phyloP scores from a whole-genome alignment of 129 eudicot species.

The Cynara cardunculus region DNA sequence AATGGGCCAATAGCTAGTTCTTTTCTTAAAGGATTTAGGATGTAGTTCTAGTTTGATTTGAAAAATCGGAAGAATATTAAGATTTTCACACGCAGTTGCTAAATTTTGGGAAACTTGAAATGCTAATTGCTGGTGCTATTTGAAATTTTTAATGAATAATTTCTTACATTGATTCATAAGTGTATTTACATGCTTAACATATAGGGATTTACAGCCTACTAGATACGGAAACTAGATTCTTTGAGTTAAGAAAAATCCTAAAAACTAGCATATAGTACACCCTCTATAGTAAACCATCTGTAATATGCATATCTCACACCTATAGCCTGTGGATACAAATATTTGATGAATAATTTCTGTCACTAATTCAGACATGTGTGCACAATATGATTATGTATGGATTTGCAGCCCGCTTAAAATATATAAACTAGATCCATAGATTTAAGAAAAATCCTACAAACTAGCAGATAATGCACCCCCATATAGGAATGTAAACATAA shows the following conservation, averaged over 20 bases:
- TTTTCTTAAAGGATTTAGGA: not conserved
- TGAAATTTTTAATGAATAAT: too few species aligned
- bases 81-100: not conserved
- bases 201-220: not conserved
- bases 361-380: not conserved
- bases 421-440: not conserved
- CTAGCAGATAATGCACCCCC: not conserved
- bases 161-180: not conserved
- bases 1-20: not conserved
- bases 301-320: not conserved
- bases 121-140: not conserved
- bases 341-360: not conserved
- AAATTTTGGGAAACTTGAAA: not conserved
- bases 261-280: not conserved
- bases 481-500: too few species aligned
- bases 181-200: too few species aligned
- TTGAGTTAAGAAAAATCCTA: not conserved
- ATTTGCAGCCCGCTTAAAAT: not conserved
- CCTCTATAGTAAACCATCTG: not conserved
- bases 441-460: not conserved
- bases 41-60: not conserved
- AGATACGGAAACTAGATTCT: not conserved
- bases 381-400: not conserved
- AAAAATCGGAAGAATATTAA: not conserved
- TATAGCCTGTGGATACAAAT: not conserved